These are phyloP conservation scores for Hordeum vulgare DNA, from an alignment of 176 grass and related monocot species.

Conservation along the genomic window MorexV3_pseudomolecules_assembly NC_058523.1:462483635-462484134, in stretches of 20 bases:
- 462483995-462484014: neutral
- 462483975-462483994: neutral
- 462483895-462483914: neutral
- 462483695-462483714: conserved; percentile 16
- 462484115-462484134: neutral
- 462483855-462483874: conserved; percentile 22
- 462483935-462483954: neutral
- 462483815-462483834: neutral
- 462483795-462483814: neutral
- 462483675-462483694: neutral
- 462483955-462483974: neutral
- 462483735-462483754: neutral
- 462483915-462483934: neutral
- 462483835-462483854: neutral
- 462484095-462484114: conserved; percentile 21
- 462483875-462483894: neutral
- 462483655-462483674: neutral
- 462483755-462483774: neutral
- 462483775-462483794: conserved; percentile 16
- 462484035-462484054: conserved; percentile 9
- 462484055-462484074: neutral
- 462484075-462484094: conserved; percentile 14
- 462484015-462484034: neutral
- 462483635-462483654: conserved; percentile 6
- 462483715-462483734: neutral